Evolutionary conservation across 768 basidiomycete species (phyloP), one percentile per base, ranked within the genome.

Genomic region (Termitomyces eurrhizus): DNA sequence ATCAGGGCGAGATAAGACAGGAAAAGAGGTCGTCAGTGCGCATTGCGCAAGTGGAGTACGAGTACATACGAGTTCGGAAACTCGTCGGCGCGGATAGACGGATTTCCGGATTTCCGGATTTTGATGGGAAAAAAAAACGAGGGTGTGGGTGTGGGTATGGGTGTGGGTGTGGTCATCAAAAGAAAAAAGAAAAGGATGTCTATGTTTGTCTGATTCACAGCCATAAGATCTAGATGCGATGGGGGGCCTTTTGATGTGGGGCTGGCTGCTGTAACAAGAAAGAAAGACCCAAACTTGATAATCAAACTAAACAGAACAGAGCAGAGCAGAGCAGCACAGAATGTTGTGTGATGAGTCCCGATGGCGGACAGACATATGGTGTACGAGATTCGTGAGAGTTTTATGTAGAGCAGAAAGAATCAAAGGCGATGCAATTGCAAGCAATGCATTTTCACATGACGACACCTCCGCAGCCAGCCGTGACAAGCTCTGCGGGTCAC

Each of bases 401-500:
- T n/a, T 18, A 21, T 21, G 21, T 21, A n/a, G 24, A 48, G 13
- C 26, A 21, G 24, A 26, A 24, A 5, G 13, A 13, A 16, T 13
- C 7, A 14, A 48, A 16, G 26, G 4, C 24, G 26, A 46, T 11
- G 12, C 4, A 24, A 12, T 21, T 1, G 1, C 21, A 21, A 21
- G 21, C 21, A 21, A 21, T 21, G 45, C 45, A 6, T 18, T 41
- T 12, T 46, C 29, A 29, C 29, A 29, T 29, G 29, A 29, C 29
- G 29, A 29, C 4, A 21, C 21, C 21, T 21, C 21, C 21, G 21
- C 29, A 29, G 14, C 26, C 33, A 35, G 41, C 51, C 51, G 62
- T 63, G 62, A 63, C 63, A 46, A 37, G 24, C 67, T 64, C 71
- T 66, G 54, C 61, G 58, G 62, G 67, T 69, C 68, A 70, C 66